phyloP scores from a whole-genome alignment of 1,139 yeast species.

The Hemisphaericaspora subhashii region DNA sequence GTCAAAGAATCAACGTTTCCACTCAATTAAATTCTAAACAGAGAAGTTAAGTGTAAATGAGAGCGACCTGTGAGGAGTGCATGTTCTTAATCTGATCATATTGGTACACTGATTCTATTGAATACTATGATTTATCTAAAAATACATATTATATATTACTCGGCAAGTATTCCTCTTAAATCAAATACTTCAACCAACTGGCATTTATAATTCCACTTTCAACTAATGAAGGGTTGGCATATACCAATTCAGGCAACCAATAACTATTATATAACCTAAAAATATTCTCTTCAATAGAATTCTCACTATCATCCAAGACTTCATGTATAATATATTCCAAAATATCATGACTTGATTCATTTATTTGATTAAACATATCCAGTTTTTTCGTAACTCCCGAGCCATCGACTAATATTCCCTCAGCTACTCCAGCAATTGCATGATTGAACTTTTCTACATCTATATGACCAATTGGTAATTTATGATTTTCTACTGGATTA shows the following conservation, averaged over 20 bases:
- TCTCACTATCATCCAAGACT: constrained; percentile 27
- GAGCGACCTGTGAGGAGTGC: too few species aligned
- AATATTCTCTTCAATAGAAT: constrained; percentile 24
- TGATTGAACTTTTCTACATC: constrained; percentile 36
- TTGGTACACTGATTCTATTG: constrained; percentile 1
- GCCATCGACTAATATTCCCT: constrained; percentile 25
- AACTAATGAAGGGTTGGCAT: constrained; percentile 43
- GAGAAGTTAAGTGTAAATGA: too few species aligned
- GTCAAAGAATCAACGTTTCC: too few species aligned
- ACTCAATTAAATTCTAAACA: too few species aligned
- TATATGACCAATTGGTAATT: constrained; percentile 39
- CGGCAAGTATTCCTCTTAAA: too few species aligned
- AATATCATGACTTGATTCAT: constrained; percentile 30
- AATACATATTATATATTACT: too few species aligned
- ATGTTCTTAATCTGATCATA: not conserved
- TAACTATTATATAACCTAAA: constrained; percentile 40
- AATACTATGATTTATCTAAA: not conserved
- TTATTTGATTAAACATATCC: constrained; percentile 24
- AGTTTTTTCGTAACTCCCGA: constrained; percentile 20
- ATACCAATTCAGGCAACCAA: constrained; percentile 46
- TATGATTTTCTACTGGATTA: constrained; percentile 17
- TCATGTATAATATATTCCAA: constrained; percentile 34
- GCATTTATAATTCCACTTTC: constrained; percentile 35
- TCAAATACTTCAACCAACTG: constrained; percentile 42
- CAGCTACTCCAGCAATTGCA: constrained; percentile 25